Percentiles rank a stretch among this genome's conserved stretches.
Conservation (phyloP, 2,329 filamentous ascomycete species). For the Domatiomyces catenatus region DNA sequence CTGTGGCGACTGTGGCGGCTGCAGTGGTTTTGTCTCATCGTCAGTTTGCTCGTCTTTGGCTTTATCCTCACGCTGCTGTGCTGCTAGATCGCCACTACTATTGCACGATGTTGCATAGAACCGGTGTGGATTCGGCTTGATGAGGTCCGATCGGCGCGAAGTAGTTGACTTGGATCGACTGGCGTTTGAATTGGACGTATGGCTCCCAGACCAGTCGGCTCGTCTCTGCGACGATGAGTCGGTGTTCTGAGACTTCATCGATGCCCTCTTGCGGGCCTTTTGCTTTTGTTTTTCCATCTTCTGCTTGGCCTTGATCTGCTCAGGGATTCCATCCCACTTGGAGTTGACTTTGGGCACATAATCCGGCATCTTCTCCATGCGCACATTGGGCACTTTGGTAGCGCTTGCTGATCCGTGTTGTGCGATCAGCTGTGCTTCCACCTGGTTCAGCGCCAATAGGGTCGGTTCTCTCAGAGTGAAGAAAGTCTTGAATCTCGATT, state of each 20-base stretch:
- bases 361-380: conserved; percentile 32
- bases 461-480: conserved; percentile 36
- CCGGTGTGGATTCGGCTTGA: conserved; percentile 1
- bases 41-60: neutral
- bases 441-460: conserved; percentile 31
- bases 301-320: conserved; percentile 23
- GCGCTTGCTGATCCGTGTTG: conserved; percentile 27
- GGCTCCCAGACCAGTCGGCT: neutral
- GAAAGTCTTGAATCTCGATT: conserved; percentile 28
- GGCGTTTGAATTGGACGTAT: neutral
- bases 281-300: conserved; percentile 10
- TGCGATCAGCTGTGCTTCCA: conserved; percentile 22
- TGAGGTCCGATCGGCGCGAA: neutral
- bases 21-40: neutral
- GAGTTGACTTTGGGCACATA: conserved; percentile 38
- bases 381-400: conserved; percentile 24
- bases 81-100: conserved; percentile 11
- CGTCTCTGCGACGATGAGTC: neutral
- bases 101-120: conserved; percentile 10
- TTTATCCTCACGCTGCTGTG: conserved; percentile 5
- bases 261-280: conserved; percentile 2
- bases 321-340: conserved; percentile 39
- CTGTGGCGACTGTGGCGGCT: too few relatives aligned
- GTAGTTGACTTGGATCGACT: neutral
- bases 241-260: conserved; percentile 7